phyloP scores from a whole-genome alignment of 2,329 filamentous ascomycete genomes.

The Aureobasidium sp. region DNA sequence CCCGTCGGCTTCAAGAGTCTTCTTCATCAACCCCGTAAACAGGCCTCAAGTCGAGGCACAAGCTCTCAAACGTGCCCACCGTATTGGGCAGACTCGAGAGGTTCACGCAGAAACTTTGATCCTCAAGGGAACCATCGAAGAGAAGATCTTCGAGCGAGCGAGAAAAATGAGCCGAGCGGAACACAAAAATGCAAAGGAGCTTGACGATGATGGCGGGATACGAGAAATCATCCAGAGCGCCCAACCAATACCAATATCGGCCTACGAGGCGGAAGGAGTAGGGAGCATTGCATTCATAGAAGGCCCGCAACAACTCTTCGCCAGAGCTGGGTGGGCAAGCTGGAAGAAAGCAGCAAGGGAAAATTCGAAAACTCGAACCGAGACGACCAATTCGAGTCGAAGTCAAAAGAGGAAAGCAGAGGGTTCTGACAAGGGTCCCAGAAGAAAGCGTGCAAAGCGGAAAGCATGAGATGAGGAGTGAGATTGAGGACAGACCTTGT shows the following conservation, averaged over 20 bases:
- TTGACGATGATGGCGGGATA: constrained; percentile 52
- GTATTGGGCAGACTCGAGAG: constrained; percentile 71
- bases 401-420: not conserved
- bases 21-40: constrained; percentile 82
- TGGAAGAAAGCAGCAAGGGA: constrained; percentile 8
- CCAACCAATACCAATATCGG: constrained; percentile 36
- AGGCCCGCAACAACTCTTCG: constrained; percentile 41
- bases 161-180: constrained; percentile 62
- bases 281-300: constrained; percentile 36
- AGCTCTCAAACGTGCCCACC: constrained; percentile 80
- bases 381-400: not conserved
- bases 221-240: constrained; percentile 51
- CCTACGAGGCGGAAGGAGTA: constrained; percentile 17
- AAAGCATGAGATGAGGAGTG: not conserved
- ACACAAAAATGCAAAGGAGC: constrained; percentile 45
- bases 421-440: not conserved
- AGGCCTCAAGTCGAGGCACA: constrained; percentile 79
- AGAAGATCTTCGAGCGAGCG: constrained; percentile 68
- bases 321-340: constrained; percentile 22
- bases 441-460: not conserved
- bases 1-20: constrained; percentile 72
- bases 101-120: constrained; percentile 85
- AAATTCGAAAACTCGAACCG: not conserved
- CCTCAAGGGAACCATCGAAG: constrained; percentile 70
- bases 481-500: not conserved